These are phyloP conservation scores for Tilletia walkeri DNA, from an alignment of 1,284 basidiomycete genomes.

Conservation along the genomic window DNA sequence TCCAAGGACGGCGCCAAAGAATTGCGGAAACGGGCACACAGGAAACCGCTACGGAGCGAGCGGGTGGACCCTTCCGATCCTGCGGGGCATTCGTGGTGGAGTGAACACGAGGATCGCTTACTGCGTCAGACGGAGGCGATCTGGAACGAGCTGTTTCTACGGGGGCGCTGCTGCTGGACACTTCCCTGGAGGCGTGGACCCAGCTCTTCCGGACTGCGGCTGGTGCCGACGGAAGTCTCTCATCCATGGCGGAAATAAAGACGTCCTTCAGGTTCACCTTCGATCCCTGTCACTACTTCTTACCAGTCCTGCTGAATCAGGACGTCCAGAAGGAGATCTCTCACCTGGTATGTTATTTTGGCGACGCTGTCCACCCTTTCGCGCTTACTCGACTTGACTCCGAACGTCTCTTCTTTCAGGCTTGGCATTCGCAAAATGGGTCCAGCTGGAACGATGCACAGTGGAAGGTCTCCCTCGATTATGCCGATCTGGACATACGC, in stretches of 20 bases:
- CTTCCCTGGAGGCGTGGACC: background rate
- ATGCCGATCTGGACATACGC: constrained; percentile 1
- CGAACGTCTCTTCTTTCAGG: background rate
- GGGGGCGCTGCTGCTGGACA: background rate
- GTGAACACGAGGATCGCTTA: background rate
- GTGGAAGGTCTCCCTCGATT: background rate
- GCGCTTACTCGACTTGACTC: background rate
- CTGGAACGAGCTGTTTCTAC: background rate
- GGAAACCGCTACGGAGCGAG: background rate
- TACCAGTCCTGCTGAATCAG: background rate
- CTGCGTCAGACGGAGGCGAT: background rate
- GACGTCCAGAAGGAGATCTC: constrained; percentile 2
- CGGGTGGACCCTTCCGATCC: background rate
- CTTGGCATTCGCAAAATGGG: background rate
- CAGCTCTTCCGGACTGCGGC: background rate
- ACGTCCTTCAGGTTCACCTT: constrained; percentile 6
- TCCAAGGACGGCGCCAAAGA: background rate
- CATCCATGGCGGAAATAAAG: background rate
- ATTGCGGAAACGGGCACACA: background rate
- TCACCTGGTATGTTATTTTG: background rate
- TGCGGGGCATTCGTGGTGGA: background rate
- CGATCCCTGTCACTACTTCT: background rate
- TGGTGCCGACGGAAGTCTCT: background rate
- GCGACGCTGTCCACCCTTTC: background rate
- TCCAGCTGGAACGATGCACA: background rate